phyloP scores from a whole-genome alignment of 176 grass and related monocot species.

The Phragmites australis region DNA sequence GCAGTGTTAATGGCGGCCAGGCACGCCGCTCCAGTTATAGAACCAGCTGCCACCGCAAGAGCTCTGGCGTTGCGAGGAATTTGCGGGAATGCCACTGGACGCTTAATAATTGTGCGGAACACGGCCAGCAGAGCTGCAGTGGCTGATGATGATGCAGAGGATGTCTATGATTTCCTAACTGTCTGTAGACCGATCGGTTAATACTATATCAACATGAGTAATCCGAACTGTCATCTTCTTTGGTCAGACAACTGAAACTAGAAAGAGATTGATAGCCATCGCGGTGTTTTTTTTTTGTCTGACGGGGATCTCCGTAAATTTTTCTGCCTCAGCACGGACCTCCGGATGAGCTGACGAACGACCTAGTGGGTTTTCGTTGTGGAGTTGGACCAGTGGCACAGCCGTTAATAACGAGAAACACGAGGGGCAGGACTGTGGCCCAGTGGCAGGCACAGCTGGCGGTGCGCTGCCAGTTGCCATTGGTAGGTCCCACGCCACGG shows the following conservation, averaged over 20 bases:
- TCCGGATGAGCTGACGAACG: no score
- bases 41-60: neutral
- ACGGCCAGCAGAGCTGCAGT: slow-evolving; percentile 15
- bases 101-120: slow-evolving; percentile 29
- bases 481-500: slow-evolving; percentile 32
- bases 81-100: slow-evolving; percentile 36
- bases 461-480: slow-evolving; percentile 28
- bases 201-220: no score
- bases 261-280: neutral
- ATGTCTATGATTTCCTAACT: neutral
- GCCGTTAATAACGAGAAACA: neutral
- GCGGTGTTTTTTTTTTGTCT: no score
- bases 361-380: no score
- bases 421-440: neutral
- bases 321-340: no score
- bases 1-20: slow-evolving; percentile 12
- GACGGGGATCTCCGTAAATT: no score
- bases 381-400: neutral
- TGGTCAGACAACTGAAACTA: no score
- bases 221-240: no score
- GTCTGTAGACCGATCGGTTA: neutral
- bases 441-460: slow-evolving; percentile 34
- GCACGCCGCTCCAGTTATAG: slow-evolving; percentile 22
- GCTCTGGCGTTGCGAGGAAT: neutral
- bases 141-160: neutral